These are phyloP conservation scores for Rachicladosporium sp. DNA, from an alignment of 2,329 filamentous ascomycete genomes.

Conservation along the genomic window DNA sequence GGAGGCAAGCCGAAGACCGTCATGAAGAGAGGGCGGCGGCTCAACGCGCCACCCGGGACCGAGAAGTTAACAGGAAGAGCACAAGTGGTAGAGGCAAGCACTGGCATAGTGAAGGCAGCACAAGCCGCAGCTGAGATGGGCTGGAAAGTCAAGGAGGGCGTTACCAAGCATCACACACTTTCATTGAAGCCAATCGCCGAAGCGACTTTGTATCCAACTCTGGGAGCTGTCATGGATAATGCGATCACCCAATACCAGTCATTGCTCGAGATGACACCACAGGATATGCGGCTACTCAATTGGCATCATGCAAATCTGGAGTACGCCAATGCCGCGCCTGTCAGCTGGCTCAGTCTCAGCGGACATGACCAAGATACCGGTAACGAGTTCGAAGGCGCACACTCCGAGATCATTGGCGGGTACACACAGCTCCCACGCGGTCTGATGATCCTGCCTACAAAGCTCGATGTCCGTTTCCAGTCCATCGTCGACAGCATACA, in stretches of 20 bases:
- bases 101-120: slow-evolving; percentile 59
- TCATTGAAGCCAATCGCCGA: slow-evolving; percentile 58
- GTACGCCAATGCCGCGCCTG: slow-evolving; percentile 87
- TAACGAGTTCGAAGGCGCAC: slow-evolving; percentile 92
- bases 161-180: slow-evolving; percentile 39
- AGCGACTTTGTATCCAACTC: slow-evolving; percentile 51
- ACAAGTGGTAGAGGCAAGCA: slow-evolving; percentile 57
- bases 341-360: slow-evolving; percentile 73
- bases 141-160: slow-evolving; percentile 62
- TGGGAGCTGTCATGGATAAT: slow-evolving; percentile 85
- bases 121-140: slow-evolving; percentile 70
- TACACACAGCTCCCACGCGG: slow-evolving; percentile 91
- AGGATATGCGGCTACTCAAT: slow-evolving; percentile 82
- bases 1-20: slow-evolving; percentile 19
- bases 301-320: slow-evolving; percentile 98
- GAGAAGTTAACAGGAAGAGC: slow-evolving; percentile 58
- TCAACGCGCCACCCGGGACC: slow-evolving; percentile 39
- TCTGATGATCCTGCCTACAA: slow-evolving; percentile 62
- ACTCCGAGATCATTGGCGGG: slow-evolving; percentile 85
- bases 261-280: slow-evolving; percentile 69
- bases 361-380: slow-evolving; percentile 97
- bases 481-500: slow-evolving; percentile 64
- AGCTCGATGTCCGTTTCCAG: slow-evolving; percentile 64
- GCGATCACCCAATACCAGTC: slow-evolving; percentile 79
- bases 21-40: slow-evolving; percentile 18